Evolutionary conservation across 2,329 filamentous ascomycete genomes (phyloP).

Genomic region (Monosporascus sp.): DNA sequence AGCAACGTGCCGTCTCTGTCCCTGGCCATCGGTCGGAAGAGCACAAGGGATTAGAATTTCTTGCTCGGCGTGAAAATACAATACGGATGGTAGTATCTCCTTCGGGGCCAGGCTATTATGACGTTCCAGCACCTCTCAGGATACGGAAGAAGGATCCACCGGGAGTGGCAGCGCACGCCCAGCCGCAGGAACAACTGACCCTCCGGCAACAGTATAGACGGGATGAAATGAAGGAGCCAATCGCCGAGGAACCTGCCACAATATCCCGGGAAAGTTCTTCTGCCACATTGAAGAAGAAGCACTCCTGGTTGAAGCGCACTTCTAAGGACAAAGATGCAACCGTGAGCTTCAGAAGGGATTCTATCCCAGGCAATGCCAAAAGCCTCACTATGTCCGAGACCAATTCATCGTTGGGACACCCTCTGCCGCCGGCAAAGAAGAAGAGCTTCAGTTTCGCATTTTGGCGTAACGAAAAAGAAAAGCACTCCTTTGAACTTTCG

Average conservation of each 20-base stretch:
- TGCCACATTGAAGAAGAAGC: slow-evolving; percentile 37
- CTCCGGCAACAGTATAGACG: slow-evolving; percentile 24
- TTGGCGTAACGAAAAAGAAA: slow-evolving; percentile 44
- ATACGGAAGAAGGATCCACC: slow-evolving; percentile 33
- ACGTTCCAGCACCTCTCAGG: slow-evolving; percentile 34
- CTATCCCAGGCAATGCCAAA: slow-evolving; percentile 11
- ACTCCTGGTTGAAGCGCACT: slow-evolving; percentile 46
- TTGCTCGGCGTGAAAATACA: slow-evolving; percentile 43
- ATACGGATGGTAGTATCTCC: slow-evolving; percentile 52
- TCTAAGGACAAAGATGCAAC: slow-evolving; percentile 33
- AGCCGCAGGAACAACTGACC: slow-evolving; percentile 8
- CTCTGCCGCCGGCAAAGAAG: slow-evolving; percentile 34
- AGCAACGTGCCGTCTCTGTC: slow-evolving; percentile 42
- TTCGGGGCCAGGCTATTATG: slow-evolving; percentile 26
- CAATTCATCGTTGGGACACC: slow-evolving; percentile 14
- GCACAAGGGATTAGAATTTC: slow-evolving; percentile 37
- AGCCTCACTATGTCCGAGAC: slow-evolving; percentile 14
- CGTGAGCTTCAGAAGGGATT: slow-evolving; percentile 6
- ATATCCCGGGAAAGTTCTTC: slow-evolving; percentile 14
- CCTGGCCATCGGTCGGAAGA: slow-evolving; percentile 28
- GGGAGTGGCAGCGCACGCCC: slow-evolving; percentile 8
- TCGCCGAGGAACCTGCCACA: slow-evolving; percentile 11
- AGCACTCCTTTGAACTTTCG: slow-evolving; percentile 35
- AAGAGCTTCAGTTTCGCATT: slow-evolving; percentile 48
- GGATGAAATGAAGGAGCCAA: slow-evolving; percentile 9